phyloP scores from a whole-genome alignment of 805 yeast species.

The Cyberlindnera suaveolens region DNA sequence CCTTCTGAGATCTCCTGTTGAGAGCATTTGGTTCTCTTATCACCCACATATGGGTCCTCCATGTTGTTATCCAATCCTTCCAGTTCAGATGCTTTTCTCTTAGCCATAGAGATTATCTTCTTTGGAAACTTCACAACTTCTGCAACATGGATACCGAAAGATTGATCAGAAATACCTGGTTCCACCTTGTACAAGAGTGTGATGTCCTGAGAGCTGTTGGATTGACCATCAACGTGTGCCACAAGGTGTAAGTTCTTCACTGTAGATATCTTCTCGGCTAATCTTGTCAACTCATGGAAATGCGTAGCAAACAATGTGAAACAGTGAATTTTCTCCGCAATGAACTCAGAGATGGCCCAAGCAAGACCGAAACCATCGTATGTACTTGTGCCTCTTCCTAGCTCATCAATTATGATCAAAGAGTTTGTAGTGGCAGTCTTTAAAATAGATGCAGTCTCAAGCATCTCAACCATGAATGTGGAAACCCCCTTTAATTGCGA shows the following conservation, averaged over 20 bases:
- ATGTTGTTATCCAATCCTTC: conserved; percentile 49
- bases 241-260: conserved; percentile 88
- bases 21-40: conserved; percentile 43
- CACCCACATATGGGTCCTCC: conserved; percentile 36
- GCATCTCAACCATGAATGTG: conserved; percentile 95
- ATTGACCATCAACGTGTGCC: conserved; percentile 67
- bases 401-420: conserved; percentile 84
- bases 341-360: conserved; percentile 89
- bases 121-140: conserved; percentile 90
- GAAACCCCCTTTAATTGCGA: conserved; percentile 96
- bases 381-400: conserved; percentile 77
- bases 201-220: conserved; percentile 50
- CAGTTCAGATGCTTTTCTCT: conserved; percentile 83
- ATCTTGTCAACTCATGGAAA: conserved; percentile 88
- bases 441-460: conserved; percentile 85
- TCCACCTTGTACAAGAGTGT: conserved; percentile 91
- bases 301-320: conserved; percentile 94
- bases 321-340: conserved; percentile 63
- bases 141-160: conserved; percentile 97
- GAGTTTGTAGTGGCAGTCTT: conserved; percentile 75
- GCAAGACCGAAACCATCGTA: conserved; percentile 98
- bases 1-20: conserved; percentile 50
- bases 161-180: conserved; percentile 91
- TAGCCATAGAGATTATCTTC: conserved; percentile 91
- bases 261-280: conserved; percentile 54